Evolutionary conservation across 1,139 yeast genomes (phyloP).

Genomic region (Meyerozyma smithsonii): DNA sequence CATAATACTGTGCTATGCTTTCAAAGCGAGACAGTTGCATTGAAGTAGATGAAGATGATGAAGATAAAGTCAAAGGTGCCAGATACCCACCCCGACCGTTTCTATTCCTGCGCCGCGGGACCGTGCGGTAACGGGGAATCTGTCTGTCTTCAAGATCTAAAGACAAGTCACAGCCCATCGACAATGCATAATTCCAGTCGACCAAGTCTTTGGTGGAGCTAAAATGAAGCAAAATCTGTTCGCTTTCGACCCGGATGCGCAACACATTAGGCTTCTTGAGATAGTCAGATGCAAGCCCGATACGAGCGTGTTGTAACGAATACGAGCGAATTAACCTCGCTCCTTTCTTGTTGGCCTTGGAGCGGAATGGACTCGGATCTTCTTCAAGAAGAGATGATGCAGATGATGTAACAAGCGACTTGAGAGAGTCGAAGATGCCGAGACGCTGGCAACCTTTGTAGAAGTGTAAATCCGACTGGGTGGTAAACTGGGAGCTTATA

Average conservation of each 20-base stretch:
- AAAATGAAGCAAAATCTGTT: conserved; percentile 60
- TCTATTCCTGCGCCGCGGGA: conserved; percentile 59
- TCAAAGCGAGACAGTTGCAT: conserved; percentile 1
- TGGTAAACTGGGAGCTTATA: conserved; percentile 26
- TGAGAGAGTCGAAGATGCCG: conserved; percentile 14
- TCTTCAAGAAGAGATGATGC: not conserved
- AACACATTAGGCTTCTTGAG: conserved; percentile 54
- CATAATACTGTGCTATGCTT: conserved; percentile 4
- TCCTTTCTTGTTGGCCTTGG: conserved; percentile 7
- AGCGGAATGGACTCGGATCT: not conserved
- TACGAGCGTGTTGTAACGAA: conserved; percentile 62
- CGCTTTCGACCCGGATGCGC: conserved; percentile 61
- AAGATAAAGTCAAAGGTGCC: too few relatives aligned
- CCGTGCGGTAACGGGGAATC: conserved; percentile 65
- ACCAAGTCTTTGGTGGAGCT: conserved; percentile 53
- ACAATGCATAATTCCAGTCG: conserved; percentile 58
- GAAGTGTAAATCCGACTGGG: conserved; percentile 35
- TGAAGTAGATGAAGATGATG: not conserved
- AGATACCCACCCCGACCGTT: too few relatives aligned
- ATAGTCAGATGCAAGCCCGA: conserved; percentile 71
- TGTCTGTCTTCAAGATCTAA: conserved; percentile 57
- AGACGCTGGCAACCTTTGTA: conserved; percentile 27
- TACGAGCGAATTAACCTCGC: conserved; percentile 46
- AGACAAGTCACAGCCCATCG: conserved; percentile 60
- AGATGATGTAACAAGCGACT: not conserved